Evolutionary conservation across 1,284 basidiomycete species (phyloP).

Genomic region (Irpex sp.): DNA sequence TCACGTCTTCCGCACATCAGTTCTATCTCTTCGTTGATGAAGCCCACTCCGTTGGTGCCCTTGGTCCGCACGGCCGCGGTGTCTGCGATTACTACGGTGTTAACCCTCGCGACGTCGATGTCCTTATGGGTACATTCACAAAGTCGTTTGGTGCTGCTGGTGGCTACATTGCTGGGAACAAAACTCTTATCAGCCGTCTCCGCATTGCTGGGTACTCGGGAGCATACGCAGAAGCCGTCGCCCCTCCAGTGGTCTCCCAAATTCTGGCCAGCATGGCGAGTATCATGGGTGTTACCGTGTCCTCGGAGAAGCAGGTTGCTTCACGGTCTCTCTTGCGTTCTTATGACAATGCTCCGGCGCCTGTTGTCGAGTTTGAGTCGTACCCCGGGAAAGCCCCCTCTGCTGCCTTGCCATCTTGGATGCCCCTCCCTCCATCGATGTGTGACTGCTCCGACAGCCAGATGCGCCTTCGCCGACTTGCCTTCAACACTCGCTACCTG

Average conservation of each 20-base stretch:
- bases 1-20: conserved; percentile 35
- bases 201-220: conserved; percentile 84
- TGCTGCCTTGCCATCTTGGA: conserved; percentile 64
- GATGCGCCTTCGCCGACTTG: conserved; percentile 80
- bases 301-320: conserved; percentile 28
- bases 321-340: conserved; percentile 30
- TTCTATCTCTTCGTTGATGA: conserved; percentile 98
- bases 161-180: conserved; percentile 90
- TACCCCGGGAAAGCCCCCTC: conserved; percentile 68
- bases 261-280: conserved; percentile 91
- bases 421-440: conserved; percentile 65
- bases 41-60: conserved; percentile 95
- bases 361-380: conserved; percentile 32
- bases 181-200: conserved; percentile 78
- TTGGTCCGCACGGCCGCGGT: conserved; percentile 92
- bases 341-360: conserved; percentile 25
- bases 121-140: conserved; percentile 99
- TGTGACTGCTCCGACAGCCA: conserved; percentile 82
- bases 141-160: conserved; percentile 98
- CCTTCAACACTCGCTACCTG: conserved; percentile 95
- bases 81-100: conserved; percentile 95
- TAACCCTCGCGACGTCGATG: conserved; percentile 79
- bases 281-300: conserved; percentile 86
- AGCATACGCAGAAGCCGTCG: conserved; percentile 88
- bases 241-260: conserved; percentile 90